Base-by-base conservation (phyloP, 129 eudicot species). In the Helianthus tuberosus region DNA sequence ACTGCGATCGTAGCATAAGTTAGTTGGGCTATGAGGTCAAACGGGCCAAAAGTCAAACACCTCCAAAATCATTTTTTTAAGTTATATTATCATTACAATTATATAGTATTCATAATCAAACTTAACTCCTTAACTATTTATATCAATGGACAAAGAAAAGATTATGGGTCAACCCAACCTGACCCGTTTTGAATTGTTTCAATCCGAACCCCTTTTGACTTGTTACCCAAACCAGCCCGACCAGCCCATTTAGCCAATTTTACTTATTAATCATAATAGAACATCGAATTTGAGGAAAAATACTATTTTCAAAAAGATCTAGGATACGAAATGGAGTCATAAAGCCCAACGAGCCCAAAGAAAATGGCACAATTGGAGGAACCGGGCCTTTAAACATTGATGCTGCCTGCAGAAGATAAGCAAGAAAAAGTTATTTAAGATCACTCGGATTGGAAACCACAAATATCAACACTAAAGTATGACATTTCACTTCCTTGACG, bases 251-350 rank as follows among this genome's bases (percentile, higher is more conserved):
- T 73, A 58, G 11, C 62, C 48, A 62, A 17, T 20, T 62, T 27
- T 14, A 62, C 49, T 1, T 46, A 6, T 5, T 48, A 13, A 32
- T 52, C 61, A 58, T 36, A 50, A 55, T 55, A 44, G 36, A 58
- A 68, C 12, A 58, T 46, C 58, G 9, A 41, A 52, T 65, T 15
- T 13, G 29, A 71, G 5, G 44, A 61, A 27, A 64, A 53, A n/a
- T 14, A 55, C 55, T 52, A n/a, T 38, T 35, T 74, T 5, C n/a
- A 52, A 27, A 27, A 83, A 25, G 9, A n/a, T 87, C 13, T 51
- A 89, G 99, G 97, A 95, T 95, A 95, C 99, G 77, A 54, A 91
- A 91, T 53, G 90, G 97, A 66, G 99, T 91, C 99, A 95, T 95
- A 77, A 95, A 95, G 61, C 99, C 99, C 85, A 91, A 77, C 20